A percentile compares a stretch with the other conserved stretches of the same genome.
phyloP scores from a whole-genome alignment of 2,329 filamentous ascomycete genomes.

The Ilyonectria robusta region DNA sequence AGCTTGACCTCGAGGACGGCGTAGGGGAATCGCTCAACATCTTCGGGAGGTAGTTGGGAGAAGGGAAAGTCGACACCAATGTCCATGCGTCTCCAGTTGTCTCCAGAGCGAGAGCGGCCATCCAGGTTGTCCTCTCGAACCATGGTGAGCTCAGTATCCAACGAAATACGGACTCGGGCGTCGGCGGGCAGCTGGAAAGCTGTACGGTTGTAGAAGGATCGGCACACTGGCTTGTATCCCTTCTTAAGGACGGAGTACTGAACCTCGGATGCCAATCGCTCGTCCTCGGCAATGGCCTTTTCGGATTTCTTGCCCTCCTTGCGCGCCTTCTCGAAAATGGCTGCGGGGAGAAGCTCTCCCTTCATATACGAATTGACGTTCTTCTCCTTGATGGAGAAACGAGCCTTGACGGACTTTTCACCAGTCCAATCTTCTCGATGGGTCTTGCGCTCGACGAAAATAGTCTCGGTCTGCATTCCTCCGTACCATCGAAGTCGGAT shows the following conservation, averaged over 20 bases:
- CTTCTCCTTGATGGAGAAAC: constrained; percentile 96
- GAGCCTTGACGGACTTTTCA: constrained; percentile 98
- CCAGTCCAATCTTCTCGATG: constrained; percentile 99
- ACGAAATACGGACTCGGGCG: constrained; percentile 93
- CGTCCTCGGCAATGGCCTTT: constrained; percentile 91
- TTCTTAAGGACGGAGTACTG: constrained; percentile 94
- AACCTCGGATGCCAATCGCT: constrained; percentile 90
- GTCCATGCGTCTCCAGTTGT: constrained; percentile 97
- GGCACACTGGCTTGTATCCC: constrained; percentile 88
- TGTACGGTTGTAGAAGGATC: constrained; percentile 98
- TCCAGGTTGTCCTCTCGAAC: constrained; percentile 95
- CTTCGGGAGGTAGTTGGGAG: constrained; percentile 85
- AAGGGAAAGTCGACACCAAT: constrained; percentile 98
- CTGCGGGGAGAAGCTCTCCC: constrained; percentile 86
- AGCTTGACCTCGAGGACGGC: constrained; percentile 97
- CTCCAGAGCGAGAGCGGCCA: constrained; percentile 79
- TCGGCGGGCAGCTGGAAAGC: constrained; percentile 98
- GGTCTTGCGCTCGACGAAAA: constrained; percentile 98
- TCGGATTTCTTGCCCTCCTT: constrained; percentile 95
- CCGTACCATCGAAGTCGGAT: constrained; percentile 98
- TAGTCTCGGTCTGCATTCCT: constrained; percentile 93
- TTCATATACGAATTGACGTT: constrained; percentile 92
- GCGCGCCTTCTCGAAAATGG: constrained; percentile 96
- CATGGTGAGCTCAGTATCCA: constrained; percentile 97
- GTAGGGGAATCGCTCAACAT: constrained; percentile 94